Conservation (phyloP, 139 green algal species). For the Deuterostichococcus epilithicus region DNA sequence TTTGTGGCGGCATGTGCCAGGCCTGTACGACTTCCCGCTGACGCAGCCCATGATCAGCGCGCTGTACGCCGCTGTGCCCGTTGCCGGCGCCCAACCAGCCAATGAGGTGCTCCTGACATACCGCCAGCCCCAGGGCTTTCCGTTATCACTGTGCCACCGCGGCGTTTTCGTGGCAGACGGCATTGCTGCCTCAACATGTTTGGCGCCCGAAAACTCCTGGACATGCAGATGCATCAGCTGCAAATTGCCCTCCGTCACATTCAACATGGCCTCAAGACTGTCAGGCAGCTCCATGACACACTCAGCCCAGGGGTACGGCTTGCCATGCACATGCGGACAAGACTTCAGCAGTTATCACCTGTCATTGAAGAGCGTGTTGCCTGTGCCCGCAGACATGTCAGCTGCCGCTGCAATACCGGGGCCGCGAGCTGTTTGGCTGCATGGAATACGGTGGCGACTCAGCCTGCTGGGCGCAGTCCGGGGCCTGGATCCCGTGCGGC, state of each 20-base stretch:
- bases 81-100: neutral
- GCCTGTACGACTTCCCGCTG: neutral
- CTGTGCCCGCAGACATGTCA: neutral
- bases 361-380: too few species aligned
- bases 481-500: neutral
- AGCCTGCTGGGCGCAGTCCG: neutral
- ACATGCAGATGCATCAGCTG: too few species aligned
- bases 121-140: too few species aligned
- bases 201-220: too few species aligned
- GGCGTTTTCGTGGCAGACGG: neutral
- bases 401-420: neutral
- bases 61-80: constrained; percentile 6
- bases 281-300: too few species aligned
- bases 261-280: too few species aligned
- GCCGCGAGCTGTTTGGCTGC: neutral
- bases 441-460: neutral
- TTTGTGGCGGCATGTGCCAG: neutral
- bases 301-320: too few species aligned
- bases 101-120: neutral
- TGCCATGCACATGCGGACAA: too few species aligned
- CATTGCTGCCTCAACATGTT: too few species aligned
- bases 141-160: too few species aligned
- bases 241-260: too few species aligned
- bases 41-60: neutral
- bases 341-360: too few species aligned